These are phyloP conservation scores for Gloeopeniophorella convolvens DNA, from an alignment of 768 basidiomycete species.

Conservation along the genomic window DNA sequence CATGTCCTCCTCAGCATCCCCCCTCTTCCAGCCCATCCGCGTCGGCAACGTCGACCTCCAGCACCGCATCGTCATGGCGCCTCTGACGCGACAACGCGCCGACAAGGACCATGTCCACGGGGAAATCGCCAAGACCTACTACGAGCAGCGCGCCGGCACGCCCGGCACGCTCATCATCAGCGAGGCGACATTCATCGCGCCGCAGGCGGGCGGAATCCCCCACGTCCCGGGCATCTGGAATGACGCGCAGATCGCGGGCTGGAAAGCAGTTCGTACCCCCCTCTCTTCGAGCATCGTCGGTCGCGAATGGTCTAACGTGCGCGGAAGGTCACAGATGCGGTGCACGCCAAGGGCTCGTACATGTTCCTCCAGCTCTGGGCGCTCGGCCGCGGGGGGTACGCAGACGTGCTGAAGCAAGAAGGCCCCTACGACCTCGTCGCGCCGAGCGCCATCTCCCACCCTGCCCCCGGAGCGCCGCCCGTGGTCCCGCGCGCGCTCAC, in stretches of 20 bases:
- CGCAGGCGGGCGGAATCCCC: constrained; percentile 40
- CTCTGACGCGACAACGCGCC: constrained; percentile 42
- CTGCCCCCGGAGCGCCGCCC: constrained; percentile 25
- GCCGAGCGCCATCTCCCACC: constrained; percentile 30
- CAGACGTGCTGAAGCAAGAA: constrained; percentile 32
- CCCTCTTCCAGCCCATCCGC: constrained; percentile 41
- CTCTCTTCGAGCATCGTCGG: neutral
- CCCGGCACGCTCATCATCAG: constrained; percentile 52
- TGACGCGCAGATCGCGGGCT: constrained; percentile 45
- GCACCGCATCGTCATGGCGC: constrained; percentile 50
- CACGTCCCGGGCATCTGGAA: constrained; percentile 61
- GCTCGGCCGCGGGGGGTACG: constrained; percentile 38
- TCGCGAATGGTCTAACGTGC: neutral
- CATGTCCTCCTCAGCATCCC: constrained; percentile 2
- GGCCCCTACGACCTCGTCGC: constrained; percentile 22
- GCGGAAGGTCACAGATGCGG: constrained; percentile 41
- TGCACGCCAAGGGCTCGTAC: constrained; percentile 46
- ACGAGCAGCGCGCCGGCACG: constrained; percentile 38
- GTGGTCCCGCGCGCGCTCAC: constrained; percentile 26
- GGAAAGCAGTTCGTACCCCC: constrained; percentile 40
- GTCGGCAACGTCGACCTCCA: constrained; percentile 37
- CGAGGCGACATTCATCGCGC: constrained; percentile 50
- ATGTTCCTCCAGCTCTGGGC: constrained; percentile 57
- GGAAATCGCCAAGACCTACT: constrained; percentile 38
- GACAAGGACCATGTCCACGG: constrained; percentile 31